Evolutionary conservation across 257 asterid species (phyloP), one percentile per base, ranked within the genome.

Genomic region (Solanum acaule): DNA sequence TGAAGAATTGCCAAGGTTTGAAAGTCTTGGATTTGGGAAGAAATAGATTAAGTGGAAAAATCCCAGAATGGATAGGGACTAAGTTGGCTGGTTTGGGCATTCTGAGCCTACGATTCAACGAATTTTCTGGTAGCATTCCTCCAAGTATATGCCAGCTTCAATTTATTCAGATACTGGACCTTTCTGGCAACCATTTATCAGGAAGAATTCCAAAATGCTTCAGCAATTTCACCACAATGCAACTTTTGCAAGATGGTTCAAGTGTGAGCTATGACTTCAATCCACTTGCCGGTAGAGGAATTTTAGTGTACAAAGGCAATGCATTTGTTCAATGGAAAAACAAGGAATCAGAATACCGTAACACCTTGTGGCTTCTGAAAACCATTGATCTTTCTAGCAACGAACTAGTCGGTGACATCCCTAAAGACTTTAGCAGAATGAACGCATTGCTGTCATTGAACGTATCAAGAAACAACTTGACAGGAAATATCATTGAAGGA

Each of bases 181-280:
- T 92, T 5, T 93, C 94, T 34, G 31, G 82, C 65, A 92, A 93
- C 85, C 75, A 38, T 12, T 12, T 92, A 63, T 90, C 92, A 0
- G 91, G 92, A 31, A 42, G 37, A 72, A 88, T 93, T 4, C 94
- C 95, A 2, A 44, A 37, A 16, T 91, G 94, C 73, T 89, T 92
- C 34, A 31, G 85, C 83, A 90, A 89, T 63, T 87, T 91, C 25
- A 83, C 90, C 29, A 12, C 37, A 18, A 4, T 40, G 38, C 42
- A 13, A 72, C 22, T 33, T 85, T 37, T 61, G 77, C 27, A 27
- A 10, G 40, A 67, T n/a, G 38, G 86, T 27, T 49, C 86, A 5
- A 82, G 70, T 49, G 86, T 82, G 86, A 82, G 11, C 16, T 49
- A 82, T 82, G 40, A 33, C 81, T 23, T 2, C 18, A 9, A 34